Base-by-base conservation (phyloP, 805 yeast genomes). In the Suhomyces vadensis region DNA sequence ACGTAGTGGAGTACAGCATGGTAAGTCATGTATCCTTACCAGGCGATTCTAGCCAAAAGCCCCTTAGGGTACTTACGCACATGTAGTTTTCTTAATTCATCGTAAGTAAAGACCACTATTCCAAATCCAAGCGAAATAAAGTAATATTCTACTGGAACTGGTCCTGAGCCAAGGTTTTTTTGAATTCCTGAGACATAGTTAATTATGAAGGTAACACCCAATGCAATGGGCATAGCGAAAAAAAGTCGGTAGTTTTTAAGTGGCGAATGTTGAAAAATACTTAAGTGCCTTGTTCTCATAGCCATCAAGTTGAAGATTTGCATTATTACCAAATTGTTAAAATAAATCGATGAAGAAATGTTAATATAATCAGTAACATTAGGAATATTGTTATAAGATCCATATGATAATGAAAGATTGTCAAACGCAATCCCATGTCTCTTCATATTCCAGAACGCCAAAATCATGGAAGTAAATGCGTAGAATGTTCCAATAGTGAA, bases 41-140 rank as follows among this genome's bases (percentile, higher is more conserved):
- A 74, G 2, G 79, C 71, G 14, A 69, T 40, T 42, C 49, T 61
- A 5, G 78, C 77, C 6, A 71, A 11, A 13, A 67, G 25, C 2
- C 71, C 49, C 4, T 57, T 55, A 11, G 80, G 79, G 46, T 61
- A 58, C 36, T 51, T 62, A 52, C 80, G 61, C 8, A 57, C 61
- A 7, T 47, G 8, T 13, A 55, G 49, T 50, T 75, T 75, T 49
- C 80, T 60, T 21, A 60, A 20, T 53, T 76, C 81, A 48, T 76
- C 81, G 47, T 62, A 63, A 4, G 52, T 35, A 35, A 74, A 47
- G 6, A 75, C 64, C n/a, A 65, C 55, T 2, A 56, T 25, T 13
- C 78, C 79, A 51, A 76, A 69, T 0, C 74, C 77, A 37, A 74
- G 29, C 1, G 80, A 73, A 35, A 74, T 66, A 49, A 76, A 70